These are phyloP conservation scores for Thymus quinquecostatus DNA, from an alignment of 257 asterid genomes.

Conservation along the genomic window DNA sequence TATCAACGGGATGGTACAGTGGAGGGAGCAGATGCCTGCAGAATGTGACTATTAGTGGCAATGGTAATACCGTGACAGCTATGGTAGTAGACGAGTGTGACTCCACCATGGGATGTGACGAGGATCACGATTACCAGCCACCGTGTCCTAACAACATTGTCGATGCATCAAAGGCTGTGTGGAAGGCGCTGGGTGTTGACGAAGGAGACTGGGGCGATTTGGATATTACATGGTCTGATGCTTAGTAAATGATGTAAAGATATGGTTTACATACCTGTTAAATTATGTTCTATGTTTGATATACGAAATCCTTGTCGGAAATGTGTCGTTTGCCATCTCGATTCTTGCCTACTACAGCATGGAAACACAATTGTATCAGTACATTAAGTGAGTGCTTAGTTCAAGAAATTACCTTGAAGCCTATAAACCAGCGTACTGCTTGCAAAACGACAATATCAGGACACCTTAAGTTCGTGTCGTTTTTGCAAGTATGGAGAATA, in stretches of 20 bases:
- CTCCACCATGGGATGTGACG: slow-evolving; percentile 53
- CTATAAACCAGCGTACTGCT: background rate
- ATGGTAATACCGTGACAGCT: slow-evolving; percentile 42
- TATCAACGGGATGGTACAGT: slow-evolving; percentile 53
- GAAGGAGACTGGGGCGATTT: slow-evolving; percentile 41
- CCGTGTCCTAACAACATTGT: slow-evolving; percentile 56
- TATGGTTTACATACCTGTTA: background rate
- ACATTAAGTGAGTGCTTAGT: too few species aligned
- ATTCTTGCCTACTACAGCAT: background rate
- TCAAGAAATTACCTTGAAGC: too few species aligned
- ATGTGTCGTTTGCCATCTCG: background rate
- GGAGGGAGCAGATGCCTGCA: slow-evolving; percentile 42
- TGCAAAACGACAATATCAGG: background rate
- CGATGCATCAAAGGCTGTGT: slow-evolving; percentile 51
- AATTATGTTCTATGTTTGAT: too few species aligned
- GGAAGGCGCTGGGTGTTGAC: slow-evolving; percentile 47
- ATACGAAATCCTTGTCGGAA: too few species aligned
- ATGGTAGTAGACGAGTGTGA: slow-evolving; percentile 56
- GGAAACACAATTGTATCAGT: too few species aligned
- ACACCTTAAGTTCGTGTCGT: background rate
- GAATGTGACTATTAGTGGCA: slow-evolving; percentile 33
- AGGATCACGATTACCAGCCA: slow-evolving; percentile 51
- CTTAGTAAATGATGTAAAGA: slow-evolving; percentile 17
- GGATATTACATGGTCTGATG: slow-evolving; percentile 52
- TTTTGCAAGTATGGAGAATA: background rate